Evolutionary conservation across 805 yeast species (phyloP), one percentile per base, ranked within the genome.

Genomic region (Saccharomycopsis sp.): DNA sequence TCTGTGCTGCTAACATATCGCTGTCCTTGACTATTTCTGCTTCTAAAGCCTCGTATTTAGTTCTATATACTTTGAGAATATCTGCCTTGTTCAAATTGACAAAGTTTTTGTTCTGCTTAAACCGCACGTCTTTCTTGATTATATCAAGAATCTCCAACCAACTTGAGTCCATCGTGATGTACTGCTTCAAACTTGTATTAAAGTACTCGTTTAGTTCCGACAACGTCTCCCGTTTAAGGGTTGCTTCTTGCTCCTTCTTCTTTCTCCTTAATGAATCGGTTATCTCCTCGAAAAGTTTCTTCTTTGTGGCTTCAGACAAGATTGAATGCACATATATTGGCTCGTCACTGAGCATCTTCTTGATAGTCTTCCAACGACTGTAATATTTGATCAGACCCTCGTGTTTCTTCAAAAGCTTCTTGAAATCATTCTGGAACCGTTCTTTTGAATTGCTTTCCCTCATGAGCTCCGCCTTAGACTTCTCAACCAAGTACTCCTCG

Each of bases 331-430:
- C 78, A 67, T 82, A 86, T 3, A 86, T 79, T 0, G 90, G 84
- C 65, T 88, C 94, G 58, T 85, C 83, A 2, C 73, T 69, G 2
- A 87, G 78, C 57, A 78, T 56, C n/a, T 72, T 72, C 58, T 78
- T 81, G 0, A 81, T 74, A 0, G 85, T 79, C 35, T 68, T 65
- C 96, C 96, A 89, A 47, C 87, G 72, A 0, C 93, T 81, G 57
- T 76, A 79, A 62, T 80, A 77, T 19, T 74, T 73, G 25, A 88
- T 71, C 3, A 54, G 55, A n/a, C 76, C 72, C 0, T 73, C 70
- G 55, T 77, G 73, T 3, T 68, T 68, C 22, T 73, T 67, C 50
- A 87, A 67, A 54, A 85, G 76, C 14, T 75, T 68, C 15, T 70
- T 56, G 65, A 86, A 85, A n/a, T 82, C 82, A 1, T 69, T 67